A percentile compares a stretch with the other conserved stretches of the same genome.
phyloP scores from a whole-genome alignment of 2,329 filamentous ascomycete genomes.

The Fusarium cicatricum region DNA sequence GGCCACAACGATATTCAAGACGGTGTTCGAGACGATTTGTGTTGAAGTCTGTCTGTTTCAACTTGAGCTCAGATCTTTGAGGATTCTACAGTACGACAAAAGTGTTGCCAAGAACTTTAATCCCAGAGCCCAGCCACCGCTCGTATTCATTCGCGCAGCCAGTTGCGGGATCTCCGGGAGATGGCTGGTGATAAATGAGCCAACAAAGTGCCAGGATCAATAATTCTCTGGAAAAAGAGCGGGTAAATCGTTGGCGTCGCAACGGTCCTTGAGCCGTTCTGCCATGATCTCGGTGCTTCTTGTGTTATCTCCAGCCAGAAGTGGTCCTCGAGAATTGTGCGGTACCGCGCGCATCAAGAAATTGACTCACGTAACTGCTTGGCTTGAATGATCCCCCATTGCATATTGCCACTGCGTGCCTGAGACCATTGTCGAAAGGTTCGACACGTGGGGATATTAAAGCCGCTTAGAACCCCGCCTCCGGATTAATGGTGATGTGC shows the following conservation, averaged over 20 bases:
- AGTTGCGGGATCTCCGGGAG: background rate
- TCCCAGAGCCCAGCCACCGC: constrained; percentile 4
- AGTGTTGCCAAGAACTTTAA: background rate
- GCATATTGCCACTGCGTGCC: background rate
- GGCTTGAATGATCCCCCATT: background rate
- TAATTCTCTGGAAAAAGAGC: background rate
- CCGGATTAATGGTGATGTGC: constrained; percentile 9
- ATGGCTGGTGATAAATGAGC: constrained; percentile 2
- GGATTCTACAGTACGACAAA: background rate
- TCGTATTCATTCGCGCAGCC: constrained; percentile 1
- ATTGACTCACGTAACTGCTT: too few relatives aligned
- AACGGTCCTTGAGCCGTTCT: background rate
- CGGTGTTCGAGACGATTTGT: too few relatives aligned
- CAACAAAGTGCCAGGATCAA: background rate
- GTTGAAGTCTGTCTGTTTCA: too few relatives aligned
- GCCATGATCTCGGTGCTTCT: background rate
- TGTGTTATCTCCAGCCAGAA: constrained; percentile 11
- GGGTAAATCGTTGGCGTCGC: background rate
- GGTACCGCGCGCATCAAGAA: too few relatives aligned
- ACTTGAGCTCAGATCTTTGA: background rate
- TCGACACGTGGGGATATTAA: constrained; percentile 23
- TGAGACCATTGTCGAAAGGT: constrained; percentile 8
- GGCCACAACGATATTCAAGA: too few relatives aligned
- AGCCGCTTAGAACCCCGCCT: constrained; percentile 21
- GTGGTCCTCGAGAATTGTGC: background rate